Percentiles rank a stretch among this genome's conserved stretches.
Evolutionary conservation across 1,139 yeast species (phyloP).

Genomic region (Kodamaea anthophila): DNA sequence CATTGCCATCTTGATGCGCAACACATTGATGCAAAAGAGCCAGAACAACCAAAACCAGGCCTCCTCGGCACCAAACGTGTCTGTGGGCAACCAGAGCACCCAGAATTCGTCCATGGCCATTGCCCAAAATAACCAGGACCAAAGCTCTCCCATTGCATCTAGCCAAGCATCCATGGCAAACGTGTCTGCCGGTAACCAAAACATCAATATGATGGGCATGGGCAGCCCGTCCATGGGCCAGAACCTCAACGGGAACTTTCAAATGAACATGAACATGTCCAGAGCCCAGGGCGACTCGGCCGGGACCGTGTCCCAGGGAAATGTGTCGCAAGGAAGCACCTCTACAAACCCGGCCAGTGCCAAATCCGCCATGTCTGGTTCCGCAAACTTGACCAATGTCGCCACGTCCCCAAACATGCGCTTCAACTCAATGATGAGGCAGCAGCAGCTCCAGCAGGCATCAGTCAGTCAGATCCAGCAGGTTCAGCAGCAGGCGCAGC

Average conservation of each 20-base stretch:
- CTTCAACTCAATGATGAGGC: conserved; percentile 9
- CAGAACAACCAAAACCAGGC: conserved; percentile 3
- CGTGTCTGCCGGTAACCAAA: too few species aligned
- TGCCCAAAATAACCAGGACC: neutral
- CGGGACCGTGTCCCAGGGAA: too few species aligned
- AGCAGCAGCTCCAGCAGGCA: conserved; percentile 11
- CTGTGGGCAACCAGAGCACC: neutral
- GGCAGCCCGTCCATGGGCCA: too few species aligned
- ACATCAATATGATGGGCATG: conserved; percentile 3
- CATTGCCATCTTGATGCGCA: conserved; percentile 35
- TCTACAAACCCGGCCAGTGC: conserved; percentile 5
- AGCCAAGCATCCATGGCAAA: too few species aligned
- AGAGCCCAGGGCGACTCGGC: too few species aligned
- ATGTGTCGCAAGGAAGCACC: too few species aligned
- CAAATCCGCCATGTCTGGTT: conserved; percentile 3
- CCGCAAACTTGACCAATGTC: too few species aligned
- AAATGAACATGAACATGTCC: too few species aligned
- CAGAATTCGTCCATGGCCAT: neutral
- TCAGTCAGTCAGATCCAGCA: conserved; percentile 11
- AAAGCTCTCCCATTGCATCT: conserved; percentile 10
- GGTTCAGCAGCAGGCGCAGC: conserved; percentile 15
- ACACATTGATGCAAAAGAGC: conserved; percentile 31
- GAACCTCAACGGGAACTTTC: too few species aligned
- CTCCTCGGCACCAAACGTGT: neutral
- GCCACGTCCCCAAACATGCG: conserved; percentile 1